phyloP scores from a whole-genome alignment of 2,329 filamentous ascomycete species.

The Aspergillus oerlinghausenensis region DNA sequence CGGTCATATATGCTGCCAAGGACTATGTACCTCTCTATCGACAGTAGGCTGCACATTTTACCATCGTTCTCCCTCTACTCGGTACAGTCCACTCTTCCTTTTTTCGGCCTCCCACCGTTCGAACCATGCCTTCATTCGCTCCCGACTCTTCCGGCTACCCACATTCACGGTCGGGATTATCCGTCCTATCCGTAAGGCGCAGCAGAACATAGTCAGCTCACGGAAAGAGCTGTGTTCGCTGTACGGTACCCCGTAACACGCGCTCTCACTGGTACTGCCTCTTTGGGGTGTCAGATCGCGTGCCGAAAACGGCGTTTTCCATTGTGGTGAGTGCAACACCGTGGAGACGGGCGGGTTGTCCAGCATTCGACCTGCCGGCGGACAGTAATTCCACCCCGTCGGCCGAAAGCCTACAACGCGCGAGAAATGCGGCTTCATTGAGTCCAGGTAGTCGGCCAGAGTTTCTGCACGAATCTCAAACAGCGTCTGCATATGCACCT shows the following conservation, averaged over 20 bases:
- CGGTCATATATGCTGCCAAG: background rate
- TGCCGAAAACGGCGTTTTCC: slow-evolving; percentile 69
- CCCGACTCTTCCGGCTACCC: slow-evolving; percentile 58
- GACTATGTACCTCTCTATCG: no score
- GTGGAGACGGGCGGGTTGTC: slow-evolving; percentile 60
- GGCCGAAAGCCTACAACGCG: slow-evolving; percentile 88
- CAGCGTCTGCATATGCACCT: slow-evolving; percentile 96
- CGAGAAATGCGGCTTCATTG: slow-evolving; percentile 75
- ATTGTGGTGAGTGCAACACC: slow-evolving; percentile 63
- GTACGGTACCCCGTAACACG: slow-evolving; percentile 92
- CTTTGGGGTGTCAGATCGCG: slow-evolving; percentile 73
- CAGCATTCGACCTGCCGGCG: slow-evolving; percentile 59
- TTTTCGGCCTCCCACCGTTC: slow-evolving; percentile 61
- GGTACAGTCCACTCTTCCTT: slow-evolving; percentile 58
- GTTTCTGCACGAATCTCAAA: slow-evolving; percentile 93
- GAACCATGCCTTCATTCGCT: slow-evolving; percentile 63
- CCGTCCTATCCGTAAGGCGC: slow-evolving; percentile 78
- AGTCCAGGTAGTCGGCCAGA: slow-evolving; percentile 77
- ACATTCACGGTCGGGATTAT: slow-evolving; percentile 92
- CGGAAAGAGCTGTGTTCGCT: slow-evolving; percentile 93
- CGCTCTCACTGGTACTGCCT: slow-evolving; percentile 74
- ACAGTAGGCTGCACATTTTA: slow-evolving; percentile 8
- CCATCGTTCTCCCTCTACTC: slow-evolving; percentile 33
- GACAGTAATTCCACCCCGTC: slow-evolving; percentile 89
- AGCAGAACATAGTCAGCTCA: slow-evolving; percentile 90